phyloP scores from a whole-genome alignment of 1,284 basidiomycete genomes.

The Cystobasidium pallidum region DNA sequence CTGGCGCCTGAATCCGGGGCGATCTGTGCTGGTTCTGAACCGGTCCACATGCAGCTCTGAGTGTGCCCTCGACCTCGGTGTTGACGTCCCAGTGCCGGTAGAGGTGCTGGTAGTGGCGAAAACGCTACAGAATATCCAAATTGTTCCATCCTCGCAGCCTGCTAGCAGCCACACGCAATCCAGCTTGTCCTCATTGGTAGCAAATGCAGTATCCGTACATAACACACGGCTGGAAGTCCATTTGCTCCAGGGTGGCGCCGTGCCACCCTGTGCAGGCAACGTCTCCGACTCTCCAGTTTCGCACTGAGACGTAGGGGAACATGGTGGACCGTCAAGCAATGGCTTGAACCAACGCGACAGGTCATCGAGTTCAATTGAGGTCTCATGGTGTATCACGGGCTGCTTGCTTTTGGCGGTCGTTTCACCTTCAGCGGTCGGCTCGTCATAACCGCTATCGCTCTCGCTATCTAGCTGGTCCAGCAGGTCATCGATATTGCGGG shows the following conservation, averaged over 20 bases:
- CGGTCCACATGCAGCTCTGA: constrained; percentile 1
- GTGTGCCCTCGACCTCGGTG: constrained; percentile 2
- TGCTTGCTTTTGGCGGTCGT: not conserved
- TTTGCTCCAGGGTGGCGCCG: constrained; percentile 25
- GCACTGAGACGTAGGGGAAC: not conserved
- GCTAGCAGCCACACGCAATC: constrained; percentile 43
- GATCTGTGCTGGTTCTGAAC: not conserved
- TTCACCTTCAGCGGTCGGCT: not conserved
- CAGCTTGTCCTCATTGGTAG: constrained; percentile 37
- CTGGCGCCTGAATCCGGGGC: constrained; percentile 4
- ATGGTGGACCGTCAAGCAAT: constrained; percentile 19
- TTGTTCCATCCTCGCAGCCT: constrained; percentile 42
- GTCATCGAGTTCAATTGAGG: not conserved
- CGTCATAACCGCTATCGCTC: constrained; percentile 43
- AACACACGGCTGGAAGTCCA: constrained; percentile 37
- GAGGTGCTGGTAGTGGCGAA: not conserved
- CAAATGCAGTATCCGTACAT: constrained; percentile 28
- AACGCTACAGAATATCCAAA: constrained; percentile 42
- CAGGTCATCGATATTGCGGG: constrained; percentile 49
- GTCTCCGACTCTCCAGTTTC: constrained; percentile 1
- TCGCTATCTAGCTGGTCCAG: constrained; percentile 45
- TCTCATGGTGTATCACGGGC: not conserved
- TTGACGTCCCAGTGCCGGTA: not conserved
- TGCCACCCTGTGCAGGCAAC: not conserved
- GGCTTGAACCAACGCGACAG: not conserved